Percentiles rank a stretch among this genome's conserved stretches.
Conservation (phyloP, 192 early-diverging fungal genomes). For the Coemansia sp. region DNA sequence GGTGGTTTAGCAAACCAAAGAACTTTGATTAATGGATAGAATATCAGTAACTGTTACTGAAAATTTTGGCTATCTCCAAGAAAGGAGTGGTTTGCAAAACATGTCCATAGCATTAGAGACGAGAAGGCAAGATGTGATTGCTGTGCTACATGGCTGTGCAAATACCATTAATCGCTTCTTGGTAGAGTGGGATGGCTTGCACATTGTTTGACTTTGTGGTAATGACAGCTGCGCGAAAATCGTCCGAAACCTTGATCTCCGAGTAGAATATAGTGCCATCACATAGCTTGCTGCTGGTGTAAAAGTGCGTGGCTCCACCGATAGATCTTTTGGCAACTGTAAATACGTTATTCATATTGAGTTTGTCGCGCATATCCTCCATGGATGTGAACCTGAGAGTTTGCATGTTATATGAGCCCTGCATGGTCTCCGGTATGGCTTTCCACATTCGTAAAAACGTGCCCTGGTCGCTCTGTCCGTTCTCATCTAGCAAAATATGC, state of each 20-base stretch:
- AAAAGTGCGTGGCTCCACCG: constrained; percentile 60
- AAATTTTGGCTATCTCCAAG: neutral
- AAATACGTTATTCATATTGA: constrained; percentile 62
- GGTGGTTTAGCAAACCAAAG: neutral
- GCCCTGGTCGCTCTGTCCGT: constrained; percentile 50
- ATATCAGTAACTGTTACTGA: neutral
- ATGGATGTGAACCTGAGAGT: constrained; percentile 40
- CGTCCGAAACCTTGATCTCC: constrained; percentile 62
- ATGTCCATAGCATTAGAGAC: neutral
- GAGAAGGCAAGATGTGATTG: neutral
- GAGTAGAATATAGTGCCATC: constrained; percentile 62
- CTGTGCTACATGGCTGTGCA: constrained; percentile 41
- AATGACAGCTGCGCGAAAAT: constrained; percentile 38
- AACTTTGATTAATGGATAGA: neutral
- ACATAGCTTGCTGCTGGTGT: constrained; percentile 57
- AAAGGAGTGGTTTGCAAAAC: neutral
- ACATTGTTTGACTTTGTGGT: constrained; percentile 46
- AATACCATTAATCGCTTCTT: constrained; percentile 51
- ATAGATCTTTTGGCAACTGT: constrained; percentile 62
- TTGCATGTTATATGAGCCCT: constrained; percentile 23
- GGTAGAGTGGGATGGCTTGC: constrained; percentile 42
- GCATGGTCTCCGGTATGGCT: constrained; percentile 40
- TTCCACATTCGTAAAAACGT: constrained; percentile 59
- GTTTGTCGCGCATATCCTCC: constrained; percentile 57
- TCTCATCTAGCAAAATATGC: constrained; percentile 58